Base-by-base conservation (phyloP, 495 filamentous ascomycete genomes). In the Penicillium waksmanii region DNA sequence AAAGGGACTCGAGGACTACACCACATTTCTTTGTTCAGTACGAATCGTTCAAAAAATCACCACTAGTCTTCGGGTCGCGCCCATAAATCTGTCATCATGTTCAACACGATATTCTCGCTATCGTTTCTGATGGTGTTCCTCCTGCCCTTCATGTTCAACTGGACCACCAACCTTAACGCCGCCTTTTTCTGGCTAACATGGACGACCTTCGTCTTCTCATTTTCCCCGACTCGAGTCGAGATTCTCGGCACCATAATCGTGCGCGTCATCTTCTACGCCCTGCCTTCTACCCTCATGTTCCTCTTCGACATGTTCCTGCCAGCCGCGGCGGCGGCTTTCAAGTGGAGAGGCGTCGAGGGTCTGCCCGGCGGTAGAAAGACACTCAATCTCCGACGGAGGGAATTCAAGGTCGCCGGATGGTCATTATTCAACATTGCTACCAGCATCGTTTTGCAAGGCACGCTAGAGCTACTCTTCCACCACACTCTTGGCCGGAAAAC, bases 171-270 rank as follows among this genome's bases (percentile, higher is more conserved):
- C 12, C 77, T 96, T 57, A 97, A 96, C 68, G 67, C 96, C 17
- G 69, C 96, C 49, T 94, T 96, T 76, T 96, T 97, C 76, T 94
- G 92, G 71, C 85, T 86, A 69, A 94, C 90, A 70, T 97, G 93
- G 93, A 85, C 85, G 8, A 94, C 91, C 0, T 82, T 97, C 10
- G 84, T 95, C 3, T 76, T 92, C 17, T 89, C 88, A 35, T 89
- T 96, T 62, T 75, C 86, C 0, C 87, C 90, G 0, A 77, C 95
- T 35, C 85, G 85, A 56, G 85, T 97, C 58, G 92, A 96, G 71
- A 62, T 96, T 3, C 69, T 89, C 33, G 89, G 86, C 34, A 89
- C 86, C 2, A 63, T 89, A 9, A 81, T 81, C 4, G 74, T 89
- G 33, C 89, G 92, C n/a, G 40, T 88, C 2, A 55, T 90, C 31